Evolutionary conservation across 1,139 yeast species (phyloP).

Genomic region (Diutina rugosa): DNA sequence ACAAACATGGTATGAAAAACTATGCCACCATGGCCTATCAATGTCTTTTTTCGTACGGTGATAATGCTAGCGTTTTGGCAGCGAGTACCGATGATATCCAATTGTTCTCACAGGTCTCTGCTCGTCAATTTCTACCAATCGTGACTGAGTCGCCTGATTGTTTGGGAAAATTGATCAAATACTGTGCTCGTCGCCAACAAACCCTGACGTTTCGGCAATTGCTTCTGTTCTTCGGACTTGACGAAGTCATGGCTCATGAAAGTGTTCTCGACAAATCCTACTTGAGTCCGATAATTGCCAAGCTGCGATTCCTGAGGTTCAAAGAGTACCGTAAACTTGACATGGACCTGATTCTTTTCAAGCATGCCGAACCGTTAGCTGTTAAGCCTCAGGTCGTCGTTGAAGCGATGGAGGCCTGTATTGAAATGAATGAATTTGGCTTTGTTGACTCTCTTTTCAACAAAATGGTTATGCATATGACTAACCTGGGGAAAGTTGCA

Average conservation of each 20-base stretch:
- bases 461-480: constrained; percentile 13
- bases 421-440: constrained; percentile 14
- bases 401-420: constrained; percentile 18
- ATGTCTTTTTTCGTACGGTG: neutral
- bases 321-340: constrained; percentile 6
- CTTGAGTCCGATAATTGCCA: constrained; percentile 14
- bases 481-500: constrained; percentile 6
- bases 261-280: constrained; percentile 11
- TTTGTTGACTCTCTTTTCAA: constrained; percentile 22
- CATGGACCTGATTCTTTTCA: constrained; percentile 8
- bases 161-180: constrained; percentile 14
- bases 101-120: constrained; percentile 1
- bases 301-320: constrained; percentile 12
- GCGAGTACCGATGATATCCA: constrained; percentile 13
- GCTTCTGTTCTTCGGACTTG: constrained; percentile 17
- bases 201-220: constrained; percentile 12
- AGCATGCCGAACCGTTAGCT: constrained; percentile 8
- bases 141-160: constrained; percentile 17
- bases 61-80: neutral
- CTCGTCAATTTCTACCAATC: constrained; percentile 12
- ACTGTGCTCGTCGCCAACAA: constrained; percentile 13
- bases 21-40: neutral
- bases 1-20: neutral
- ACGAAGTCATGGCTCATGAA: constrained; percentile 16
- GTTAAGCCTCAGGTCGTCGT: constrained; percentile 12